phyloP scores from a whole-genome alignment of 1,284 basidiomycete species.

The Fomitopsis schrenkii region DNA sequence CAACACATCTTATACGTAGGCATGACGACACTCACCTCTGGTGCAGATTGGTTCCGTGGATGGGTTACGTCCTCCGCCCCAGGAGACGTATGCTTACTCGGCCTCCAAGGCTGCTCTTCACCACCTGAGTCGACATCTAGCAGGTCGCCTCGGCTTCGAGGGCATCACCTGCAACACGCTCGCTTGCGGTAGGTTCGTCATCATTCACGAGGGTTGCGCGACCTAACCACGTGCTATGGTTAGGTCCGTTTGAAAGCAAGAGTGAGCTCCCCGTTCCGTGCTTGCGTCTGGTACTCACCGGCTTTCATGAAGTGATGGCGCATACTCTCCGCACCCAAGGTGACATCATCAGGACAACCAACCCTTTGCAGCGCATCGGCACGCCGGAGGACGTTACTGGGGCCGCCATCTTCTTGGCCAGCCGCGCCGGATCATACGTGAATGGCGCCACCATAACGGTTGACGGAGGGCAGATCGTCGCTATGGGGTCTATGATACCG shows the following conservation, averaged over 20 bases:
- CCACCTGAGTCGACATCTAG: constrained; percentile 62
- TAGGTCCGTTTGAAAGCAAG: constrained; percentile 48
- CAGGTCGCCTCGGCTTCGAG: constrained; percentile 53
- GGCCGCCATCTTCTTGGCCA: constrained; percentile 56
- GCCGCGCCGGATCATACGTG: constrained; percentile 57
- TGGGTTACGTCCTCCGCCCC: constrained; percentile 46
- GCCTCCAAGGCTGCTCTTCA: constrained; percentile 62
- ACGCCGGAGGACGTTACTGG: constrained; percentile 61
- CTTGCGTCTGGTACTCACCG: neutral
- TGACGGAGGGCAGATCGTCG: constrained; percentile 40
- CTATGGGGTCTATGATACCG: constrained; percentile 8
- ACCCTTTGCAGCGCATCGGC: constrained; percentile 57
- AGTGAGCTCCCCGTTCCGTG: constrained; percentile 28
- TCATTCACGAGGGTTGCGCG: neutral
- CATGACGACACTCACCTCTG: neutral
- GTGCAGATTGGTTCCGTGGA: constrained; percentile 65
- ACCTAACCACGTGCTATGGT: neutral
- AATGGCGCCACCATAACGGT: constrained; percentile 60
- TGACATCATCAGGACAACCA: constrained; percentile 38
- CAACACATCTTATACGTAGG: neutral
- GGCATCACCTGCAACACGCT: constrained; percentile 68
- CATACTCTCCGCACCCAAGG: constrained; percentile 48
- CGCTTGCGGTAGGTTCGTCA: constrained; percentile 48
- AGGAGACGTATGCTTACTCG: constrained; percentile 70
- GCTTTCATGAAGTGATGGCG: constrained; percentile 49